A percentile compares a stretch with the other conserved stretches of the same genome.
These are phyloP conservation scores for Phytophthora constricta DNA, from an alignment of 352 stramenopile genomes.

Conservation along the genomic window DNA sequence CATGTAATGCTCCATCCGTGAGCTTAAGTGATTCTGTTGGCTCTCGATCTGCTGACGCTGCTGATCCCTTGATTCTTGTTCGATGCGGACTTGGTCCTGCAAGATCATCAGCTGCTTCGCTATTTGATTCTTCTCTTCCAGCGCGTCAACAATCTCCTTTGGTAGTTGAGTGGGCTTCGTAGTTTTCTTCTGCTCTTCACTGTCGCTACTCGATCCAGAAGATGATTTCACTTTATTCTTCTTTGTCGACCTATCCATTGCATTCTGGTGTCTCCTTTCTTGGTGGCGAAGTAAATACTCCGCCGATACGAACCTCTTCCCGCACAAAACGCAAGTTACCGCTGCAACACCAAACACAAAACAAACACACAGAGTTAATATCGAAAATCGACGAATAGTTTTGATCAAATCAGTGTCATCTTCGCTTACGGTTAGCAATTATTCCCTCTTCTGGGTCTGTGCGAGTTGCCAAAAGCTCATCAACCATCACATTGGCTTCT, in stretches of 20 bases:
- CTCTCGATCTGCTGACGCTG: constrained; percentile 52
- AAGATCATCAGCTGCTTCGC: constrained; percentile 62
- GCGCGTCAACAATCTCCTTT: constrained; percentile 50
- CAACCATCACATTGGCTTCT: constrained; percentile 42
- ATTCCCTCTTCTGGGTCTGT: constrained; percentile 26
- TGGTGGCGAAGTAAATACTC: constrained; percentile 81
- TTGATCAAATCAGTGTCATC: neutral
- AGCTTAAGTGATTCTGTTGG: constrained; percentile 61
- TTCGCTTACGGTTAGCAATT: constrained; percentile 38
- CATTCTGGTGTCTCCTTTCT: constrained; percentile 55
- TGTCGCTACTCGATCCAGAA: constrained; percentile 27
- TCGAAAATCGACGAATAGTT: neutral
- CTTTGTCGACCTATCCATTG: constrained; percentile 32
- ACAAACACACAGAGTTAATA: neutral
- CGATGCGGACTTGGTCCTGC: constrained; percentile 56
- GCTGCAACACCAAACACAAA: constrained; percentile 36
- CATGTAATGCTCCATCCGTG: constrained; percentile 65
- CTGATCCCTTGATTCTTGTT: constrained; percentile 55
- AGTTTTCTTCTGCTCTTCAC: constrained; percentile 34
- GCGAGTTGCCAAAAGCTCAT: constrained; percentile 35
- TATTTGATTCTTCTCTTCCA: constrained; percentile 66
- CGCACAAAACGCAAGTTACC: constrained; percentile 67
- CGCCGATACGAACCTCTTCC: constrained; percentile 77
- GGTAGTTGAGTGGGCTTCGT: constrained; percentile 26
- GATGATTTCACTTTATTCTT: constrained; percentile 37